Conservation (phyloP, 345 rosid species). For the Excoecaria agallocha region DNA sequence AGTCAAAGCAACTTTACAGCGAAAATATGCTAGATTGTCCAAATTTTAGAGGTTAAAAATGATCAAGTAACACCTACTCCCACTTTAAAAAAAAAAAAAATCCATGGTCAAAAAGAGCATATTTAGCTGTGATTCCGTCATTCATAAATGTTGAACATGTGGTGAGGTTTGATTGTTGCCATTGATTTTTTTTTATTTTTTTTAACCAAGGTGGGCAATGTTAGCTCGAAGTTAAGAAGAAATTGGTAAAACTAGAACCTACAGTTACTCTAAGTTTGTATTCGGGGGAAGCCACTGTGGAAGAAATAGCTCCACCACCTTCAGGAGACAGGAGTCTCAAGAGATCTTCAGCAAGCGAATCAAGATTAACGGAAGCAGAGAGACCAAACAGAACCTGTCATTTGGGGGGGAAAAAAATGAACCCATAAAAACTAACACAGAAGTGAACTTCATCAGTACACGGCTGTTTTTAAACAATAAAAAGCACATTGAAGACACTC, state of each 20-base stretch:
- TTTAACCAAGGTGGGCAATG: neutral
- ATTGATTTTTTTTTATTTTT: too few species aligned
- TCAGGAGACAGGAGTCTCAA: slow-evolving; percentile 45
- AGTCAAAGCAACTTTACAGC: neutral
- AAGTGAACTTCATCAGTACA: neutral
- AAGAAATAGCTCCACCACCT: slow-evolving; percentile 31
- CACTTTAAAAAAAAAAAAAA: neutral
- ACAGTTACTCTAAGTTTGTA: slow-evolving; percentile 73
- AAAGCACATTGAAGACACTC: slow-evolving; percentile 26
- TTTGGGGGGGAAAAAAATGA: slow-evolving; percentile 8
- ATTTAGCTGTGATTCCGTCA: neutral
- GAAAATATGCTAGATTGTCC: neutral
- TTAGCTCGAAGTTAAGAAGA: neutral
- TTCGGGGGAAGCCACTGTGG: slow-evolving; percentile 65
- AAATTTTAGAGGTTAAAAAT: neutral
- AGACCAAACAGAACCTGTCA: slow-evolving; percentile 82
- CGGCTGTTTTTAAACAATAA: too few species aligned
- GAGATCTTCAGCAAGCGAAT: slow-evolving; percentile 61
- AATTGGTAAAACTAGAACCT: slow-evolving; percentile 19
- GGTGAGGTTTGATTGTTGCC: neutral
- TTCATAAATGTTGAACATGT: neutral
- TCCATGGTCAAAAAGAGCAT: neutral
- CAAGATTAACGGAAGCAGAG: slow-evolving; percentile 53
- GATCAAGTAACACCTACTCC: neutral
- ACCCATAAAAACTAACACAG: neutral